Conservation (phyloP, 2,329 filamentous ascomycete genomes). For the Albifimbria verrucaria region DNA sequence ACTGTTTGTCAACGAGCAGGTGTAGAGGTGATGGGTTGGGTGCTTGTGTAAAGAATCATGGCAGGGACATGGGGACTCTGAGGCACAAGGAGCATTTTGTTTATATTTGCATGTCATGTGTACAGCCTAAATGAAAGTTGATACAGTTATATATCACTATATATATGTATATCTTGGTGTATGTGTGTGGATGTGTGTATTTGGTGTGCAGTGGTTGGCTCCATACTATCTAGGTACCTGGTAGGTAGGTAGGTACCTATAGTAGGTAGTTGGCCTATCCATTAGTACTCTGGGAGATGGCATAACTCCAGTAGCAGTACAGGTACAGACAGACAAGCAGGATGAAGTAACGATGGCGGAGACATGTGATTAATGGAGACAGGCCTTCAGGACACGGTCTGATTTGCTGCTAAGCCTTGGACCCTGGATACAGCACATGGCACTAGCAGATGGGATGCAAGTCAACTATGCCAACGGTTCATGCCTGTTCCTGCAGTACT, state of each 20-base stretch:
- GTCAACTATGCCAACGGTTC: too few species aligned
- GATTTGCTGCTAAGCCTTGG: background rate
- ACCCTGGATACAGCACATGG: too few species aligned
- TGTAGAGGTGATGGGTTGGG: slow-evolving; percentile 8
- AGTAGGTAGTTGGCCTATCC: too few species aligned
- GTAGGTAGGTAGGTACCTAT: too few species aligned
- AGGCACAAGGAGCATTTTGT: too few species aligned
- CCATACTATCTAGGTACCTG: background rate
- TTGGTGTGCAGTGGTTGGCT: too few species aligned
- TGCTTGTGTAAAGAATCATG: background rate
- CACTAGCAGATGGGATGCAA: too few species aligned
- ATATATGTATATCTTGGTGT: background rate
- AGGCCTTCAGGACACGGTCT: background rate
- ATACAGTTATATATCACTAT: background rate
- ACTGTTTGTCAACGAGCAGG: slow-evolving; percentile 59
- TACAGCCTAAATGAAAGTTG: background rate
- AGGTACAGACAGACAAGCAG: background rate
- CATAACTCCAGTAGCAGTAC: too few species aligned
- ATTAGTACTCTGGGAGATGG: too few species aligned
- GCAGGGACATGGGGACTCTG: background rate
- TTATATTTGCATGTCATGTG: too few species aligned
- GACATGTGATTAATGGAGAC: background rate
- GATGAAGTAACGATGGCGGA: background rate
- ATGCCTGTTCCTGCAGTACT: too few species aligned
- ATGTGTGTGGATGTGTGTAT: too few species aligned